Evolutionary conservation across 2,329 filamentous ascomycete genomes (phyloP), one percentile per base, ranked within the genome.

Genomic region (Aureobasidium sp.): DNA sequence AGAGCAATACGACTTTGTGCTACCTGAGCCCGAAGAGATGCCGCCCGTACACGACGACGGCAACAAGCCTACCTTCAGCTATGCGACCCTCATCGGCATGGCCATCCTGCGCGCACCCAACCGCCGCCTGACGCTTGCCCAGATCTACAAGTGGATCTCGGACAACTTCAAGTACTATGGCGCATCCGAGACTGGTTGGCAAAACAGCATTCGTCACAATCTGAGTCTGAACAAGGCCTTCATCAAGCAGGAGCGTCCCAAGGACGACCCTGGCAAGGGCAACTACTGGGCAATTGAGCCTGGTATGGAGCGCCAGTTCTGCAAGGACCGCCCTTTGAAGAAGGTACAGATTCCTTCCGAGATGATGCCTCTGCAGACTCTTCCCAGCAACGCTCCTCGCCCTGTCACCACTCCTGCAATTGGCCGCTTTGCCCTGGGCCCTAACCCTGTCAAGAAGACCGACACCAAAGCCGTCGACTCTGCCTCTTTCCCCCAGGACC

Each of bases 121-220:
- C 64, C 86, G 91, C 64, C 88, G 90, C 58, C 81, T 97, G 65
- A 97, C 94, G 0, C 82, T 99, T 19, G 86, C 91, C 29, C 91
- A 97, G 74, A 99, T 99, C 68, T 99, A 97, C 82, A 96, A 96
- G 72, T 99, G 94, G 93, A 97, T 99, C 69, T 95, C 91, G n/a
- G 90, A 95, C 72, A 92, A 88, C 19, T 97, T 89, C 73, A 86
- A 84, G 5, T 97, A 93, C 76, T 99, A 97, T 78, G 87, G 84
- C 67, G 83, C 85, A 47, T 84, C 87, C 61, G 91, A 97, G 69
- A 86, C 89, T 12, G 93, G 94, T 65, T 99, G 94, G 94, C 93
- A 97, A 76, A 99, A 99, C 75, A 97, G 94, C 78, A 99, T 99
- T 73, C 89, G 94, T 37, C 94, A 99, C 76, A 99, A 99, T 69